phyloP scores from a whole-genome alignment of 1,284 basidiomycete species.

The Apiotrichum akiyoshidainum region DNA sequence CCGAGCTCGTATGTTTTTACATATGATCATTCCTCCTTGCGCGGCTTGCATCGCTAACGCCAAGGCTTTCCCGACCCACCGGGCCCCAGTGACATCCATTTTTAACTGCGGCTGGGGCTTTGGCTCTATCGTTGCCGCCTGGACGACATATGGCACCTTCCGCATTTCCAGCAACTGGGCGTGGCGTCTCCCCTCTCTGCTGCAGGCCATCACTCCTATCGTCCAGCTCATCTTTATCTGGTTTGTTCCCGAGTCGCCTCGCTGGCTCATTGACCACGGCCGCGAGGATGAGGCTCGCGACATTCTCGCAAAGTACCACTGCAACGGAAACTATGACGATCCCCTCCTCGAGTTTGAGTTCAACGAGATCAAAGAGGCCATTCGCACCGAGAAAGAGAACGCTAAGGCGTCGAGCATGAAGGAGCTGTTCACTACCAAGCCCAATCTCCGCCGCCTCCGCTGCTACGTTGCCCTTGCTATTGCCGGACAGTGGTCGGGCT shows the following conservation, averaged over 20 bases:
- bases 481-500: constrained; percentile 43
- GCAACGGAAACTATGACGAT: constrained; percentile 30
- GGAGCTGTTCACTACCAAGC: constrained; percentile 36
- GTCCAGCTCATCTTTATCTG: constrained; percentile 19
- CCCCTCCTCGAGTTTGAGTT: constrained; percentile 45
- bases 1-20: constrained; percentile 57
- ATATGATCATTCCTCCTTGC: too few species aligned
- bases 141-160: constrained; percentile 29
- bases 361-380: constrained; percentile 45
- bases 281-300: constrained; percentile 55
- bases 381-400: constrained; percentile 25
- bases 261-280: constrained; percentile 28
- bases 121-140: constrained; percentile 10
- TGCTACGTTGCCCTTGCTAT: constrained; percentile 38
- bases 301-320: constrained; percentile 85
- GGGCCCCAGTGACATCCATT: constrained; percentile 54
- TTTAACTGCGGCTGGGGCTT: constrained; percentile 30
- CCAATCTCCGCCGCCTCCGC: constrained; percentile 28
- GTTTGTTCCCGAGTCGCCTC: constrained; percentile 29
- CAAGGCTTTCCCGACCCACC: constrained; percentile 65
- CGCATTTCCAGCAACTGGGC: constrained; percentile 29
- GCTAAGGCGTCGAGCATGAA: constrained; percentile 48
- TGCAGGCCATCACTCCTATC: constrained; percentile 51
- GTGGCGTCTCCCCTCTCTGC: constrained; percentile 51
- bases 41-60: too few species aligned